Evolutionary conservation across 345 rosid species (phyloP).

Genomic region (Punica granatum): DNA sequence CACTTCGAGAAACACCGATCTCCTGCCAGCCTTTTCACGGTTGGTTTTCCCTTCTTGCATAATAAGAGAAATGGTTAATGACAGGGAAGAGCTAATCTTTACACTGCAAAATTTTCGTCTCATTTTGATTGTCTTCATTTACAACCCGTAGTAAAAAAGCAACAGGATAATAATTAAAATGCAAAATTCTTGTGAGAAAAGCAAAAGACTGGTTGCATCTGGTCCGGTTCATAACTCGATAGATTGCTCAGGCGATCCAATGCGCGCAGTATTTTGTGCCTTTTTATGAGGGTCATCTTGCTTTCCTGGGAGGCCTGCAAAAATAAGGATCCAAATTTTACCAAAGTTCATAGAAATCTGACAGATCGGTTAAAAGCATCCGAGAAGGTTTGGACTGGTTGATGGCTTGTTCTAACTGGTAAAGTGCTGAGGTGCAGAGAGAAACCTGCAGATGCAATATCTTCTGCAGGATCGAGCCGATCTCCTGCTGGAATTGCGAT

Average conservation of each 20-base stretch:
- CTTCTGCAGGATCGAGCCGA: slow-evolving; percentile 29
- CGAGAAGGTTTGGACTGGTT: too few relatives aligned
- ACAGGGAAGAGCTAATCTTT: background rate
- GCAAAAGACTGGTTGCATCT: background rate
- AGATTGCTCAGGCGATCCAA: slow-evolving; percentile 27
- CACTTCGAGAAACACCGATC: too few relatives aligned
- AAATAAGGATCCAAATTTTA: slow-evolving; percentile 12
- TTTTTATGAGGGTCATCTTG: slow-evolving; percentile 49
- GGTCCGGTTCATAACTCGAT: background rate
- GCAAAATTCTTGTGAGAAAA: background rate
- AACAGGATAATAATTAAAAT: background rate
- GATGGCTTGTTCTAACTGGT: background rate
- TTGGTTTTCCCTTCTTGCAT: too few relatives aligned
- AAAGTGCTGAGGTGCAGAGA: background rate
- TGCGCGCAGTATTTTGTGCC: slow-evolving; percentile 34
- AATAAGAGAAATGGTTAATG: background rate
- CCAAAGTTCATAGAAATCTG: background rate
- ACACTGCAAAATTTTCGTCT: background rate
- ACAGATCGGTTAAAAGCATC: background rate
- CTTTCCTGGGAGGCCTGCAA: slow-evolving; percentile 33
- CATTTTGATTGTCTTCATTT: background rate
- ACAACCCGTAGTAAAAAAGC: background rate
- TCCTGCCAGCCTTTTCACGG: too few relatives aligned
- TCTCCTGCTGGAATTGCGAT: slow-evolving; percentile 35
- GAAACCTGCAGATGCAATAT: slow-evolving; percentile 50